These are phyloP conservation scores for Bauhinia variegata DNA, from an alignment of 306 rosid genomes.

Conservation along the genomic window DNA sequence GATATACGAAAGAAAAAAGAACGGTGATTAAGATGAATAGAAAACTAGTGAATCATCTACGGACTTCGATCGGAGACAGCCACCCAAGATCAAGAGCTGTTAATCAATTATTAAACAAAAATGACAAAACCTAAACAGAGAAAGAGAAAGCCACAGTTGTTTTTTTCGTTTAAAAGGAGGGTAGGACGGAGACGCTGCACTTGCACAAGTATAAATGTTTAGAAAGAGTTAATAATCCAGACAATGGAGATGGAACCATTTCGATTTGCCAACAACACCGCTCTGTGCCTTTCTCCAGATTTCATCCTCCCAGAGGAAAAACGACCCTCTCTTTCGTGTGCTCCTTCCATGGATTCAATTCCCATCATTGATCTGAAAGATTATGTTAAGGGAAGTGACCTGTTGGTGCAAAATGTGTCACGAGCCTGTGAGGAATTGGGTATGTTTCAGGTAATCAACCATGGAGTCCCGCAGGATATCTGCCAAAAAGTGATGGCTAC, in stretches of 20 bases:
- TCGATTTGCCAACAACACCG: slow-evolving; percentile 33
- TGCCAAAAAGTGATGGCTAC: slow-evolving; percentile 30
- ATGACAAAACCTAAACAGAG: no score
- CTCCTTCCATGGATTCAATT: slow-evolving; percentile 30
- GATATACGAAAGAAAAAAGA: no score
- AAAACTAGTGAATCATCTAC: no score
- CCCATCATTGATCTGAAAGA: slow-evolving; percentile 45
- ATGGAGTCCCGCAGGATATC: slow-evolving; percentile 42
- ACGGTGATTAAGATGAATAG: no score
- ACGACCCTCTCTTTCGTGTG: slow-evolving; percentile 45
- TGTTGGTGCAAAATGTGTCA: slow-evolving; percentile 35
- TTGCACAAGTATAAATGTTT: no score
- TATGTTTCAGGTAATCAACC: slow-evolving; percentile 49
- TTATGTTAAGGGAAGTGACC: not conserved
- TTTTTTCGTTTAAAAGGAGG: no score
- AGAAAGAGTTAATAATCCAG: no score
- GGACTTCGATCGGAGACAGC: no score
- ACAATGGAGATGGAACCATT: slow-evolving; percentile 27
- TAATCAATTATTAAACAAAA: no score
- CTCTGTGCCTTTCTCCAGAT: slow-evolving; percentile 31
- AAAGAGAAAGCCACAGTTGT: no score
- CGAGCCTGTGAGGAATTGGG: slow-evolving; percentile 45
- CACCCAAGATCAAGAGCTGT: no score
- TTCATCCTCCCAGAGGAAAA: slow-evolving; percentile 46
- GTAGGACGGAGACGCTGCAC: no score